A percentile compares a stretch with the other conserved stretches of the same genome.
Evolutionary conservation across 352 stramenopile genomes (phyloP).

Genomic region (Pythium apleroticum): DNA sequence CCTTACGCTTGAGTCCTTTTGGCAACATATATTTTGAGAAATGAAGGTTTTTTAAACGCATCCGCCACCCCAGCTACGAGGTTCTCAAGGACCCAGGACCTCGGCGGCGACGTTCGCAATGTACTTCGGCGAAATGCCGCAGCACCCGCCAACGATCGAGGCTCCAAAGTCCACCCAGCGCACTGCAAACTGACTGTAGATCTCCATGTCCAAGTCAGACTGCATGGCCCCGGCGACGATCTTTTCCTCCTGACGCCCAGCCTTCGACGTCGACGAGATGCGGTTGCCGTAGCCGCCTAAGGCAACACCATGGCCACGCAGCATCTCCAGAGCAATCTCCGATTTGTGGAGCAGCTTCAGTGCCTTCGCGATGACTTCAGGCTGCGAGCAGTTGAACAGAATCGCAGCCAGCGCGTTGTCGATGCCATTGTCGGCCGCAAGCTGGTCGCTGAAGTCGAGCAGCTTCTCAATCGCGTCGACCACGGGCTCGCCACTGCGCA

Average conservation of each 20-base stretch:
- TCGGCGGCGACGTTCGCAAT: constrained; percentile 42
- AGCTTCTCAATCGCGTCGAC: constrained; percentile 47
- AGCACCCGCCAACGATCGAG: constrained; percentile 89
- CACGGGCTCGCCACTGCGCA: constrained; percentile 81
- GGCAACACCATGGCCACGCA: constrained; percentile 38
- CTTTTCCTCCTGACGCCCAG: constrained; percentile 66
- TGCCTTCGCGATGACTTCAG: constrained; percentile 88
- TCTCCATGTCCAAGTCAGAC: constrained; percentile 67
- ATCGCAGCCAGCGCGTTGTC: constrained; percentile 53
- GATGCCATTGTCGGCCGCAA: constrained; percentile 13
- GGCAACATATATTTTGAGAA: no score
- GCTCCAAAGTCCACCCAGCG: constrained; percentile 72
- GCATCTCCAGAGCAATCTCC: constrained; percentile 28
- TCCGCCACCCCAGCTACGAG: neutral
- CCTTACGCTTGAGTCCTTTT: neutral
- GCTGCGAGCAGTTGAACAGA: constrained; percentile 92
- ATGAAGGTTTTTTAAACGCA: no score
- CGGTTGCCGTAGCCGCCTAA: constrained; percentile 89
- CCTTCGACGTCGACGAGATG: constrained; percentile 70
- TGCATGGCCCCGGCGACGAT: constrained; percentile 60
- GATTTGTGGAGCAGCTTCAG: constrained; percentile 51
- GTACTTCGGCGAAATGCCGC: constrained; percentile 82
- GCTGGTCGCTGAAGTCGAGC: constrained; percentile 37
- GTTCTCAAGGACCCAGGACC: constrained; percentile 9
- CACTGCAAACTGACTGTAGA: constrained; percentile 74